Evolutionary conservation across 352 stramenopile genomes (phyloP).

Genomic region (Globisporangium lucens): DNA sequence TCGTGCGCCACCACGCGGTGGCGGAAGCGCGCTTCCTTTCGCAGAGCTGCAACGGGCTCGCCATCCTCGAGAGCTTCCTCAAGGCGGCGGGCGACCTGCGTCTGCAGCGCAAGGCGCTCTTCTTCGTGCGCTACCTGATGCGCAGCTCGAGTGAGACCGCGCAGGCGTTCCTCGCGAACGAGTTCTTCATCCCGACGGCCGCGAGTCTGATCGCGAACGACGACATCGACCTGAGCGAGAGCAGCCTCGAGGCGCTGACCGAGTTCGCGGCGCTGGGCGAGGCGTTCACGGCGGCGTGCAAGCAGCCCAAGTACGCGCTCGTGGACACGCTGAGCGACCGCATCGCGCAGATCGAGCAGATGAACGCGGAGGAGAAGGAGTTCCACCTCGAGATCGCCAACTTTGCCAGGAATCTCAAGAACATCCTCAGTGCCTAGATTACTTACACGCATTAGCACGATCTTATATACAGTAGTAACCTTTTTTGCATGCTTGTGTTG

Average conservation of each 20-base stretch:
- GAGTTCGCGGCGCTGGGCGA: slow-evolving; percentile 65
- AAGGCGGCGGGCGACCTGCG: slow-evolving; percentile 44
- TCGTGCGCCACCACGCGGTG: slow-evolving; percentile 67
- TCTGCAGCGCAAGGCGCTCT: slow-evolving; percentile 80
- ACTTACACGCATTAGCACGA: background rate
- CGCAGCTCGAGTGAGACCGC: slow-evolving; percentile 54
- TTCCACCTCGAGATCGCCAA: slow-evolving; percentile 60
- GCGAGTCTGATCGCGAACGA: slow-evolving; percentile 54
- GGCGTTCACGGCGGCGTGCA: slow-evolving; percentile 56
- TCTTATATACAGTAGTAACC: background rate
- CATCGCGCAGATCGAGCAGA: slow-evolving; percentile 57
- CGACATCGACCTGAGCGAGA: slow-evolving; percentile 81
- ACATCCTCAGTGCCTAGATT: slow-evolving; percentile 25
- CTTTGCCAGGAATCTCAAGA: slow-evolving; percentile 51
- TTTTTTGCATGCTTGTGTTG: background rate
- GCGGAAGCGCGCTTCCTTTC: slow-evolving; percentile 62
- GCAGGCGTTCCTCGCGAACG: slow-evolving; percentile 36
- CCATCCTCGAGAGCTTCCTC: slow-evolving; percentile 56
- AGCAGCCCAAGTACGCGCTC: slow-evolving; percentile 44
- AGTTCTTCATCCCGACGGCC: slow-evolving; percentile 46
- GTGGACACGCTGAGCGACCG: slow-evolving; percentile 44
- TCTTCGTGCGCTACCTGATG: slow-evolving; percentile 81
- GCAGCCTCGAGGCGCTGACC: slow-evolving; percentile 58
- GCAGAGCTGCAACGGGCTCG: slow-evolving; percentile 50
- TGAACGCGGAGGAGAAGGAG: slow-evolving; percentile 68